Percentiles rank a stretch among this genome's conserved stretches.
phyloP scores from a whole-genome alignment of 768 basidiomycete species.

The Erythrobasidium yunnanense region DNA sequence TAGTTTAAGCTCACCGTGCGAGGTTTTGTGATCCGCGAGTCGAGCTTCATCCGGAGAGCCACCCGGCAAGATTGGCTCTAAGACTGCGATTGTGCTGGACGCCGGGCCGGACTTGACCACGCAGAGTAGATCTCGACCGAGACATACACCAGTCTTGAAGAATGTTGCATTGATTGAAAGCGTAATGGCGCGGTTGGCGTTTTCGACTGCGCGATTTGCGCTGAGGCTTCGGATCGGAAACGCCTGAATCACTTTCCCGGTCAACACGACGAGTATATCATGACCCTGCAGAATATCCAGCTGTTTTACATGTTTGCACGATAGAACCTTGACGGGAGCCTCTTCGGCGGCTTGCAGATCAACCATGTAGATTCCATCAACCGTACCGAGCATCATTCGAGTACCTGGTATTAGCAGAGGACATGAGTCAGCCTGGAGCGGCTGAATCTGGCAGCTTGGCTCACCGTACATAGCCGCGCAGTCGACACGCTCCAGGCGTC shows the following conservation, averaged over 20 bases:
- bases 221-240: constrained; percentile 90
- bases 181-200: constrained; percentile 82
- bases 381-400: constrained; percentile 84
- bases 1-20: constrained; percentile 91
- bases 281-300: constrained; percentile 94
- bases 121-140: constrained; percentile 82
- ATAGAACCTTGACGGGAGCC: constrained; percentile 72
- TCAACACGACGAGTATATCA: constrained; percentile 87
- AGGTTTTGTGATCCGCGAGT: constrained; percentile 67
- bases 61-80: constrained; percentile 82
- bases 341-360: constrained; percentile 57
- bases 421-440: neutral
- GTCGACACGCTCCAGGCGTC: constrained; percentile 72
- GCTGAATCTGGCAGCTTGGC: constrained; percentile 41
- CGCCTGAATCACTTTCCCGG: constrained; percentile 92
- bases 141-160: constrained; percentile 90
- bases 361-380: constrained; percentile 90
- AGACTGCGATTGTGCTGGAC: constrained; percentile 91
- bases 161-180: constrained; percentile 94
- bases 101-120: constrained; percentile 90
- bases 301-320: constrained; percentile 77
- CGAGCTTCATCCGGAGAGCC: constrained; percentile 51
- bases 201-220: constrained; percentile 75
- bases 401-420: constrained; percentile 55
- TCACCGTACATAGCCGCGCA: constrained; percentile 79